Conservation (phyloP, 306 rosid species). For the Quercus parvula region DNA sequence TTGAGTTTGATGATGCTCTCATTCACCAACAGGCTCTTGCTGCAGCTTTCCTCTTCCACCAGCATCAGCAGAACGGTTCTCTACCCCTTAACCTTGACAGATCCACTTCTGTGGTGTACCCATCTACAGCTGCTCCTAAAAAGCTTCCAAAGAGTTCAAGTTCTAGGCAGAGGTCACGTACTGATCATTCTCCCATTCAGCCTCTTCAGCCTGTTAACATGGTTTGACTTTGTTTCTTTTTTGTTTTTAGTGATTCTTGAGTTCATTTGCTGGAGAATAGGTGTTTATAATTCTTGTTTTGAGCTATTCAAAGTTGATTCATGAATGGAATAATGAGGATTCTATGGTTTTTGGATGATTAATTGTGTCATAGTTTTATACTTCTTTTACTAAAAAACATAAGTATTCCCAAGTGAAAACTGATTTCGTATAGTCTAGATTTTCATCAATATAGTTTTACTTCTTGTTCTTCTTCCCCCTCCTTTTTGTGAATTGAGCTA, state of each 20-base stretch:
- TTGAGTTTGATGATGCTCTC: slow-evolving; percentile 36
- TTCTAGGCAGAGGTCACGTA: slow-evolving; percentile 67
- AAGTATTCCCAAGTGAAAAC: too few species aligned
- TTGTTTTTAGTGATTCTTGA: neutral
- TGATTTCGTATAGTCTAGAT: too few species aligned
- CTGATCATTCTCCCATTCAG: slow-evolving; percentile 80
- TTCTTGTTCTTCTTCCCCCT: too few species aligned
- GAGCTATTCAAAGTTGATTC: neutral
- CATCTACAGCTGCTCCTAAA: slow-evolving; percentile 49
- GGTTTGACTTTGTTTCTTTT: slow-evolving; percentile 28
- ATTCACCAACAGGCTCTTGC: slow-evolving; percentile 77
- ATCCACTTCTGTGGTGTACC: slow-evolving; percentile 63
- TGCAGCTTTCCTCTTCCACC: slow-evolving; percentile 52
- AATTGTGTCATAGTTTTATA: too few species aligned
- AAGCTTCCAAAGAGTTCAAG: slow-evolving; percentile 78
- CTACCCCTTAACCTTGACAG: slow-evolving; percentile 77
- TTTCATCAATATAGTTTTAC: too few species aligned
- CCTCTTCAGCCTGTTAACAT: slow-evolving; percentile 79
- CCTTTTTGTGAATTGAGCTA: too few species aligned
- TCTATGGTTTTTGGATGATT: too few species aligned
- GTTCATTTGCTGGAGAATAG: too few species aligned
- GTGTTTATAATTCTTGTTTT: neutral
- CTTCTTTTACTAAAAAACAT: too few species aligned
- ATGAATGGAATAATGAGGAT: too few species aligned
- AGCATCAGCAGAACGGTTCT: slow-evolving; percentile 43